phyloP scores from a whole-genome alignment of 2,329 filamentous ascomycete genomes.

The Fusarium haematococcum region DNA sequence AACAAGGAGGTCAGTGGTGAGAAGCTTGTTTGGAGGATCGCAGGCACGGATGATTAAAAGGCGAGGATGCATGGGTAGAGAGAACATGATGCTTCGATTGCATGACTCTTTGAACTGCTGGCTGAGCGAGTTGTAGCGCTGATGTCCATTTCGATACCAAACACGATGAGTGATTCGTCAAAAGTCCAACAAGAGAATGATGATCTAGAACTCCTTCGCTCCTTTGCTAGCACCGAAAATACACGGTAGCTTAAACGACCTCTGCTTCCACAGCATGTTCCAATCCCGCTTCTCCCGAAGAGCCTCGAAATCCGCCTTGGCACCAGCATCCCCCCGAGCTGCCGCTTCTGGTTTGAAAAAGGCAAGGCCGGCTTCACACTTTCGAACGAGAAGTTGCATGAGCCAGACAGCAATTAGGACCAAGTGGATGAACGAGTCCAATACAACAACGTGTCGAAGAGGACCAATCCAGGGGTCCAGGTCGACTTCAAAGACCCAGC shows the following conservation, averaged over 20 bases:
- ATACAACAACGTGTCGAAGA: not conserved
- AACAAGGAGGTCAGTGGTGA: slow-evolving; percentile 55
- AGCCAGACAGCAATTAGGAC: not conserved
- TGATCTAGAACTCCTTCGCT: not conserved
- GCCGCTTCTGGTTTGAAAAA: not conserved
- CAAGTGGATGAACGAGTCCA: not conserved
- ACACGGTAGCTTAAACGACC: not conserved
- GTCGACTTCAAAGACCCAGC: too few relatives aligned
- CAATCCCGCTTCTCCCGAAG: not conserved
- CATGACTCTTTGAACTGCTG: not conserved
- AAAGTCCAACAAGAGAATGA: not conserved
- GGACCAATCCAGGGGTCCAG: not conserved
- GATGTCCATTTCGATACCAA: not conserved
- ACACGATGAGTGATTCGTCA: not conserved
- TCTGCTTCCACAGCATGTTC: not conserved
- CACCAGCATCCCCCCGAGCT: not conserved
- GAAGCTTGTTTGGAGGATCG: slow-evolving; percentile 53
- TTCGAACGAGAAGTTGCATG: not conserved
- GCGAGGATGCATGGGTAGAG: not conserved
- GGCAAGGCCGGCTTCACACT: not conserved
- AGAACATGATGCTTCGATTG: not conserved
- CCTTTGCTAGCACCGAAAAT: not conserved
- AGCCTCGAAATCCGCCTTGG: not conserved
- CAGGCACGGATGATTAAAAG: slow-evolving; percentile 14
- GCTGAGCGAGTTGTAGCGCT: not conserved